phyloP scores from a whole-genome alignment of 73 alveolate genomes.

The Durusdinium trenchii region DNA sequence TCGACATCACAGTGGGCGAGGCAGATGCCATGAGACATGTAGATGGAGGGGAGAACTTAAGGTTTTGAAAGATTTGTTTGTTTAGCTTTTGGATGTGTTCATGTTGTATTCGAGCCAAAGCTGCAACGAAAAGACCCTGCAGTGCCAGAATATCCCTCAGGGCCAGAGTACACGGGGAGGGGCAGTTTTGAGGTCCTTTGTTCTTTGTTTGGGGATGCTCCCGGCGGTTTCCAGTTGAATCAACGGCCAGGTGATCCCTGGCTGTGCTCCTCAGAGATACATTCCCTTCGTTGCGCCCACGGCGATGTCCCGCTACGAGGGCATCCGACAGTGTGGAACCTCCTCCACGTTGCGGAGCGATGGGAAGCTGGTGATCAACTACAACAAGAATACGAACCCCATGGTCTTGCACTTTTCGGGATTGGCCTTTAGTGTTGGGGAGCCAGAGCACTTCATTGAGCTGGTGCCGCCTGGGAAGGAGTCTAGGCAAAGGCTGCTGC shows the following conservation, averaged over 20 bases:
- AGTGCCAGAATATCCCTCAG: no score
- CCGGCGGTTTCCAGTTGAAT: no score
- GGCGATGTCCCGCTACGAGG: conserved; percentile 79
- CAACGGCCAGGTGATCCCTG: conserved; percentile 47
- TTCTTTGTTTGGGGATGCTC: no score
- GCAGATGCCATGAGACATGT: no score
- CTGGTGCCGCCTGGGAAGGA: conserved; percentile 7
- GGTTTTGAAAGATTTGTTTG: no score
- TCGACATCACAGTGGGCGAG: conserved; percentile 85
- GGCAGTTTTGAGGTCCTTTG: no score
- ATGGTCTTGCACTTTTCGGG: conserved; percentile 90
- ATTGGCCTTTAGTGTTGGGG: conserved; percentile 24
- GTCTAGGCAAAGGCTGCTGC: neutral
- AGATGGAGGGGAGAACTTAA: no score
- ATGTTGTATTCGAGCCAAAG: no score
- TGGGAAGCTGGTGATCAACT: conserved; percentile 79
- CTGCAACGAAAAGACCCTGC: no score
- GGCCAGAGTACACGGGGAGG: no score
- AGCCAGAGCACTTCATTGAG: conserved; percentile 3
- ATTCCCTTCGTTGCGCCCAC: conserved; percentile 75
- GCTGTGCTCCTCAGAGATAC: conserved; percentile 29
- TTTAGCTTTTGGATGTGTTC: no score
- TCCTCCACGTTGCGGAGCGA: conserved; percentile 49
- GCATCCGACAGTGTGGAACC: conserved; percentile 78
- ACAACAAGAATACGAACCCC: conserved; percentile 70